A percentile compares a stretch with the other conserved stretches of the same genome.
Conservation (phyloP, 2,329 filamentous ascomycete genomes). For the Colletotrichum navitas region DNA sequence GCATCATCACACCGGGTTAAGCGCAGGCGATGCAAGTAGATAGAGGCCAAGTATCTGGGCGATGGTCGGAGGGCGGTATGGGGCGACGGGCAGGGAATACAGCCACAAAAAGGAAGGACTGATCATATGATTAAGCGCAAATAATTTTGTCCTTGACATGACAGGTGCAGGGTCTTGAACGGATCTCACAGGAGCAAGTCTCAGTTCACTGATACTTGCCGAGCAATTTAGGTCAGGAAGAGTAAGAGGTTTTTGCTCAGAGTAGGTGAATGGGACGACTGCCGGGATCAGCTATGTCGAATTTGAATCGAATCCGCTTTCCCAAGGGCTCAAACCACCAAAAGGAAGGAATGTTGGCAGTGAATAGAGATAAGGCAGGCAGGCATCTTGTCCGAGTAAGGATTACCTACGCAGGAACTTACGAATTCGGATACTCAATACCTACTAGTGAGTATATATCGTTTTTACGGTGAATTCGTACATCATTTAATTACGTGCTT, state of each 20-base stretch:
- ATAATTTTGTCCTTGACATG: constrained; percentile 23
- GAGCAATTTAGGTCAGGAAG: neutral
- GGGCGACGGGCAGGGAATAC: constrained; percentile 13
- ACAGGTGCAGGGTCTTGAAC: constrained; percentile 28
- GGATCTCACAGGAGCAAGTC: neutral
- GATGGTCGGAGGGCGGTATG: constrained; percentile 13
- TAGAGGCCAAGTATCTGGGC: constrained; percentile 12
- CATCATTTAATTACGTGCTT: neutral
- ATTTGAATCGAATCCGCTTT: neutral
- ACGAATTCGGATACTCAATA: neutral
- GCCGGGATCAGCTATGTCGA: too few species aligned
- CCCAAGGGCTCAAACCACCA: neutral
- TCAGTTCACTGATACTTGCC: constrained; percentile 15
- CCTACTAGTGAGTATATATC: neutral
- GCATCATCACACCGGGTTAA: constrained; percentile 19
- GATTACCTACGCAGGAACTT: neutral
- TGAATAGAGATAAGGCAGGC: neutral
- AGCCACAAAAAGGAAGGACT: constrained; percentile 33
- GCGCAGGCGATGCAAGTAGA: constrained; percentile 16
- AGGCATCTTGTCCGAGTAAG: neutral
- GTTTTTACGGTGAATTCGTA: neutral
- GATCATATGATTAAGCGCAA: constrained; percentile 31
- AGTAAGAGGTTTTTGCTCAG: neutral
- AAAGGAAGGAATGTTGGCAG: neutral
- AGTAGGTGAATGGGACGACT: neutral